Conservation (phyloP, 106 monocot species). For the Acorus gramineus region DNA sequence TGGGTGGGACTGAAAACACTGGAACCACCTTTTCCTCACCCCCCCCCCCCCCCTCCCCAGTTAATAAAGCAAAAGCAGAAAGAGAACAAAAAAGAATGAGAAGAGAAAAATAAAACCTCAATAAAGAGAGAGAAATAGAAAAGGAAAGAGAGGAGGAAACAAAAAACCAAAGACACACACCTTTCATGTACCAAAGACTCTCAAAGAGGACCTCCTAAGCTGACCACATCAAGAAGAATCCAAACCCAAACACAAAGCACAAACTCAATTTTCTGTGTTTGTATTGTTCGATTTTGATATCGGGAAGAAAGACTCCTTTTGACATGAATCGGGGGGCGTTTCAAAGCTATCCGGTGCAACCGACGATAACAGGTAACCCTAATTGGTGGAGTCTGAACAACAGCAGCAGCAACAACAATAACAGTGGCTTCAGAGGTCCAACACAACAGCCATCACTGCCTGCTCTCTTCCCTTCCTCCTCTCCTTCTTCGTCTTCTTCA, state of each 20-base stretch:
- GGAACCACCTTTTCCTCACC: conserved; percentile 24
- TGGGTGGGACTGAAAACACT: conserved; percentile 24
- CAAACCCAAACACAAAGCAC: neutral
- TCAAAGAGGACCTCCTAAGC: neutral
- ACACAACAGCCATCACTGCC: conserved; percentile 9
- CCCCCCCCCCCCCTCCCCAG: conserved; percentile 11
- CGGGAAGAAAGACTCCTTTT: neutral
- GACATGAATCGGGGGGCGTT: conserved; percentile 53
- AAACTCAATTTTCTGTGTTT: conserved; percentile 5
- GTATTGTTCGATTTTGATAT: conserved; percentile 5
- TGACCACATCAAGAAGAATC: too few relatives aligned
- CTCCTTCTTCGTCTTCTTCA: conserved; percentile 15
- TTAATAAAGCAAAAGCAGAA: conserved; percentile 35
- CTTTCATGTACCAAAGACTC: too few relatives aligned
- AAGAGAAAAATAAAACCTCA: conserved; percentile 9
- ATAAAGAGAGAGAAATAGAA: conserved; percentile 8
- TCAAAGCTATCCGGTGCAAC: conserved; percentile 39
- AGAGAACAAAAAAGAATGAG: conserved; percentile 15
- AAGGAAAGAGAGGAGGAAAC: neutral
- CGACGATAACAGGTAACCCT: conserved; percentile 36
- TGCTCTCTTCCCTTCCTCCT: conserved; percentile 17
- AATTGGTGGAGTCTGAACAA: conserved; percentile 39
- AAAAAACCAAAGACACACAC: neutral
- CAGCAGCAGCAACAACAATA: neutral
- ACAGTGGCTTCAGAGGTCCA: conserved; percentile 14